Base-by-base conservation (phyloP, 2,329 filamentous ascomycete genomes). In the Botryosphaeria dothidea region DNA sequence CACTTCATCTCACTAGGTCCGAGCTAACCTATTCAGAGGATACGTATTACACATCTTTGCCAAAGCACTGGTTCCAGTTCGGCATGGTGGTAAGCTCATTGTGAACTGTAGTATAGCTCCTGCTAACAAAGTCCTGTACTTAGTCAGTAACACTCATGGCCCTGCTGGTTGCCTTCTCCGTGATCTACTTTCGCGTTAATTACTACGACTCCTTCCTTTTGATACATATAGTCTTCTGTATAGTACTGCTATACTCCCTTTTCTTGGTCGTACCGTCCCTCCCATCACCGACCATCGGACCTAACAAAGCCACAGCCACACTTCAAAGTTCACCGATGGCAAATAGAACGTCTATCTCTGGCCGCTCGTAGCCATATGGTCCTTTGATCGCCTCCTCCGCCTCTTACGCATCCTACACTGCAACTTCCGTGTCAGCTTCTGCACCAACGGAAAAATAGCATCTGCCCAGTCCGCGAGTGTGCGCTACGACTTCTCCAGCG, bases 311-410 rank as follows among this genome's bases (percentile, higher is more conserved):
- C n/a, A 31, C 15, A 77, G 83, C 62, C 77, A 88, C 68, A 75
- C 85, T 65, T 76, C 85, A n/a, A 84, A 86, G 29, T 85, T 85
- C 66, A 41, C 38, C 9, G 71, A 76, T 4, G 81, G 80, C 21
- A 73, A 80, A 54, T 86, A 81, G 64, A 81, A 85, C 61, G 69
- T 71, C 7, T 80, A 84, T 23, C 80, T 85, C 60, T 86, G 82
- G 80, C 74, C 81, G 0, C 82, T 82, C 2, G 73, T 80, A 3
- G 72, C 74, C 15, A 77, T 86, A 27, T 87, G 85, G 85, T 57
- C 77, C 0, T 69, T 80, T 1, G 85, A 87, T 61, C 80, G 85
- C 2, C 56, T 81, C 8, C 64, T 84, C 0, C 81, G 86, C 0
- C 65, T 81, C 3, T 62, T 77, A 0, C 81, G 84, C 1, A 70